Conservation (phyloP, 768 basidiomycete species). For the Lactifluus pinguis region DNA sequence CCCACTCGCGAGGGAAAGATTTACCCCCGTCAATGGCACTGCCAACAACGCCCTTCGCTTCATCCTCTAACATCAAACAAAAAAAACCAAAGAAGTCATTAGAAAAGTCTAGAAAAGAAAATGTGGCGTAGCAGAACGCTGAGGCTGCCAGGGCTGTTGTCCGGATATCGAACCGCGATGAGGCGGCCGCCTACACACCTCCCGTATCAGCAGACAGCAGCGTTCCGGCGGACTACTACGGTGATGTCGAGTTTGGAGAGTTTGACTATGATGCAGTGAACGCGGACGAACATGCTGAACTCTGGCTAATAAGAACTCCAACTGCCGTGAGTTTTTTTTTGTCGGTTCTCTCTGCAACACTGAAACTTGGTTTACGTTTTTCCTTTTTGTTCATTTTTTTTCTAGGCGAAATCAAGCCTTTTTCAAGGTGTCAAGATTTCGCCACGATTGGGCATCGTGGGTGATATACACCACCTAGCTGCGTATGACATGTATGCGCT, state of each 20-base stretch:
- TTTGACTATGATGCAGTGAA: slow-evolving; percentile 19
- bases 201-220: not conserved
- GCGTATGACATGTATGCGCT: slow-evolving; percentile 17
- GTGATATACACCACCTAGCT: slow-evolving; percentile 3
- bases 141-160: too few relatives aligned
- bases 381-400: not conserved
- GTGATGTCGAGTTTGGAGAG: slow-evolving; percentile 17
- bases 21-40: too few relatives aligned
- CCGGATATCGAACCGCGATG: not conserved
- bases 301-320: slow-evolving; percentile 18
- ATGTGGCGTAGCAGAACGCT: too few relatives aligned
- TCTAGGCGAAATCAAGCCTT: too few relatives aligned
- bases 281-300: slow-evolving; percentile 14
- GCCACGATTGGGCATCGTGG: slow-evolving; percentile 6
- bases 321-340: not conserved
- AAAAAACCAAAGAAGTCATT: too few relatives aligned
- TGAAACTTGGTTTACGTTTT: too few relatives aligned
- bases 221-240: not conserved
- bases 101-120: too few relatives aligned
- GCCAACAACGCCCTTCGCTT: too few relatives aligned
- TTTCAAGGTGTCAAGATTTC: slow-evolving; percentile 1
- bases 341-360: too few relatives aligned
- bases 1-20: too few relatives aligned
- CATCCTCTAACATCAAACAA: too few relatives aligned
- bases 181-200: not conserved